Percentiles rank a stretch among this genome's conserved stretches.
These are phyloP conservation scores for Leucocoprinus sp. DNA, from an alignment of 768 basidiomycete genomes.

Conservation along the genomic window DNA sequence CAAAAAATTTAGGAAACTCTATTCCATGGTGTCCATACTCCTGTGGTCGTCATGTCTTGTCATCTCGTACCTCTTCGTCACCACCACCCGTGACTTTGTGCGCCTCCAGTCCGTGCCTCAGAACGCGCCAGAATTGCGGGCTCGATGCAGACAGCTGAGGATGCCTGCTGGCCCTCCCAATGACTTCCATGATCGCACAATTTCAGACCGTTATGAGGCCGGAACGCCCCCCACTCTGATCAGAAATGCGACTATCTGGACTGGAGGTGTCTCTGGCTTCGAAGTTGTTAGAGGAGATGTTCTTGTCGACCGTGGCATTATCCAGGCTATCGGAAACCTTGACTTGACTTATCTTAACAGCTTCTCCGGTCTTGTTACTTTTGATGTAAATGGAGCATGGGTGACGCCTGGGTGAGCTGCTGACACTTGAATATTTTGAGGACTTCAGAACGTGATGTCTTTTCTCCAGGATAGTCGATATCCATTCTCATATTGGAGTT, in stretches of 20 bases:
- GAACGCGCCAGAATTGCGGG: slow-evolving; percentile 34
- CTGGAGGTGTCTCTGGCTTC: slow-evolving; percentile 42
- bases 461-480: slow-evolving; percentile 25
- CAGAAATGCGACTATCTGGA: slow-evolving; percentile 65
- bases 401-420: slow-evolving; percentile 52
- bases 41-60: slow-evolving; percentile 1
- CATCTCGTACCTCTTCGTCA: slow-evolving; percentile 5
- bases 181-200: slow-evolving; percentile 28
- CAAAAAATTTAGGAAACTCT: background rate
- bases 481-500: slow-evolving; percentile 50
- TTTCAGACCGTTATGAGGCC: slow-evolving; percentile 54
- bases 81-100: background rate
- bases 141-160: slow-evolving; percentile 42
- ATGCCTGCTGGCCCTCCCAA: slow-evolving; percentile 38
- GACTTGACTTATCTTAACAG: slow-evolving; percentile 15
- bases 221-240: slow-evolving; percentile 61
- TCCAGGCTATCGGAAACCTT: slow-evolving; percentile 43
- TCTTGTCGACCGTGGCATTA: slow-evolving; percentile 49
- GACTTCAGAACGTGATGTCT: background rate
- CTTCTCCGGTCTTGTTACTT: slow-evolving; percentile 24
- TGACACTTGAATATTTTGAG: background rate
- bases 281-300: slow-evolving; percentile 53
- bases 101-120: slow-evolving; percentile 22
- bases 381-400: slow-evolving; percentile 61
- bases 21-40: background rate